A percentile compares a stretch with the other conserved stretches of the same genome.
phyloP scores from a whole-genome alignment of 2,329 filamentous ascomycete species.

The Scedosporium minutisporum region DNA sequence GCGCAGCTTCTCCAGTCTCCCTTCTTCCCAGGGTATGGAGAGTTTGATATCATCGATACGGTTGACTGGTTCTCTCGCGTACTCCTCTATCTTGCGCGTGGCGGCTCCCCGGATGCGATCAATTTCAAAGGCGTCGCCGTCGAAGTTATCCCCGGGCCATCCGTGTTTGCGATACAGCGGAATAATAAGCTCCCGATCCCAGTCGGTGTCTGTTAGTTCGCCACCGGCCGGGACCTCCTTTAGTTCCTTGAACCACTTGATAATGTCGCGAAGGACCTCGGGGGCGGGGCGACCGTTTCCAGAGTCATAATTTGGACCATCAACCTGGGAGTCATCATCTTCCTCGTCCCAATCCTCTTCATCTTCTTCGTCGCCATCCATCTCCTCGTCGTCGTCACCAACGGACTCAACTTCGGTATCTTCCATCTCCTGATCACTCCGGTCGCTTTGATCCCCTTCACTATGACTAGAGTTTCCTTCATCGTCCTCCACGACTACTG shows the following conservation, averaged over 20 bases:
- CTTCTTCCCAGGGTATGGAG: not conserved
- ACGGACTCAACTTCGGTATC: not conserved
- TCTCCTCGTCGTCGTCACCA: not conserved
- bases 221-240: slow-evolving; percentile 9
- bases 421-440: not conserved
- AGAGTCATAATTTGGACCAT: not conserved
- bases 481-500: not conserved
- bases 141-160: slow-evolving; percentile 12
- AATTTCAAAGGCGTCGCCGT: slow-evolving; percentile 14
- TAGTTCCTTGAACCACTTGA: slow-evolving; percentile 11
- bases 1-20: not conserved
- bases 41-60: not conserved
- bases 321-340: not conserved
- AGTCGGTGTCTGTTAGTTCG: not conserved
- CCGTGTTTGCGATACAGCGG: slow-evolving; percentile 13
- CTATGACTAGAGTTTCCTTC: not conserved
- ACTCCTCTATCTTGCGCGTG: not conserved
- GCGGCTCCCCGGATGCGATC: not conserved
- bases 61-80: not conserved
- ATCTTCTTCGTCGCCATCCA: not conserved
- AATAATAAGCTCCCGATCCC: slow-evolving; percentile 5
- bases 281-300: not conserved
- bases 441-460: not conserved
- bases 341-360: not conserved
- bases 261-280: slow-evolving; percentile 11